Conservation (phyloP, 805 yeast species). For the Kodamaea hsintzibuensis region DNA sequence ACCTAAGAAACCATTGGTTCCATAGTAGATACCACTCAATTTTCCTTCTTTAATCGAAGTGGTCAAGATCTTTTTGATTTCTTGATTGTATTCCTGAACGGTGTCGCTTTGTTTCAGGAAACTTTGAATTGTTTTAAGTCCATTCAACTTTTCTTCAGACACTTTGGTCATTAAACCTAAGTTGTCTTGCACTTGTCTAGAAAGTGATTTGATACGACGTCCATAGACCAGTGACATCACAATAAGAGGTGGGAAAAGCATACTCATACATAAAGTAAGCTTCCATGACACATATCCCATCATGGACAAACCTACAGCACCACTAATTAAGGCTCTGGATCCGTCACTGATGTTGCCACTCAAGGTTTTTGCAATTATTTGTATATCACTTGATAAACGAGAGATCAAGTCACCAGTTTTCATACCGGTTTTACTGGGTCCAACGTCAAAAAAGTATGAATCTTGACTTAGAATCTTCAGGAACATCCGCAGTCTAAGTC, state of each 20-base stretch:
- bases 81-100: conserved; percentile 69
- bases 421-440: conserved; percentile 47
- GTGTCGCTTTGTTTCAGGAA: conserved; percentile 84
- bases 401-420: conserved; percentile 92
- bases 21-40: conserved; percentile 72
- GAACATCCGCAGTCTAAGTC: conserved; percentile 75
- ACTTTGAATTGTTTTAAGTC: conserved; percentile 83
- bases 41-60: conserved; percentile 80
- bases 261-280: conserved; percentile 76
- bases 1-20: conserved; percentile 82
- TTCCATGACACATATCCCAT: conserved; percentile 86
- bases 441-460: conserved; percentile 84
- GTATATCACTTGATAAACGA: conserved; percentile 83
- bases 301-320: conserved; percentile 85
- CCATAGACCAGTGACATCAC: conserved; percentile 83
- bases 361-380: conserved; percentile 79
- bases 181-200: conserved; percentile 77
- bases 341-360: conserved; percentile 93
- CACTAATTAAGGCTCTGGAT: conserved; percentile 77
- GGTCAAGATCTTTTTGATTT: conserved; percentile 62
- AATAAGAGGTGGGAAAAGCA: conserved; percentile 81
- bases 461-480: conserved; percentile 81
- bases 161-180: conserved; percentile 86
- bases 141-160: conserved; percentile 86
- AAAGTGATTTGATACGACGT: conserved; percentile 67